Evolutionary conservation across 306 rosid genomes (phyloP), one percentile per base, ranked within the genome.

Genomic region (Albizia julibrissin): DNA sequence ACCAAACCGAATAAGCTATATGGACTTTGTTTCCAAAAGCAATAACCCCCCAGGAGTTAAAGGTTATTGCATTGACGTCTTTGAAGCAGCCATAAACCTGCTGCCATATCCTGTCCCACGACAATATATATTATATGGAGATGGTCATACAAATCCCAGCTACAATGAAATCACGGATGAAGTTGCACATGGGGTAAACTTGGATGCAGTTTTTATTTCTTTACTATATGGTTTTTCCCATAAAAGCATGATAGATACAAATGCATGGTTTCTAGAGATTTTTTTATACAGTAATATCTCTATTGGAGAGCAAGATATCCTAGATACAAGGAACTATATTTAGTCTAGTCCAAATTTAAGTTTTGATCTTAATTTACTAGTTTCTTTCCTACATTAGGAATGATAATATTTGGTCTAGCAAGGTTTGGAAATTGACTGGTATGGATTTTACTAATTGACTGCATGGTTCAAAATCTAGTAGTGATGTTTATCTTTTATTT

Each of bases 71-170:
- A 89, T 92, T 72, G 98, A 92, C 85, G 85, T 94, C 83, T 92
- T 94, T 80, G 97, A 94, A 88, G 89, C 97, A 79, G 97, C 98
- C 77, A 14, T 94, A 76, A 89, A 83, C 44, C 86, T 94, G 87
- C 85, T 94, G 86, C 89, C 96, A 73, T 92, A 92, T 88, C 86
- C 96, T n/a, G 97, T 94, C 69, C 94, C 94, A 6, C 86, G 19
- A 43, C 75, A 81, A 56, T 94, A 90, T 75, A 82, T 92, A 68
- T 76, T 94, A 74, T 87, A 59, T 74, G 98, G 98, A 83, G 47
- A 84, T 79, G 98, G 94, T 26, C 84, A 84, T 56, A 92, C 89
- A 74, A 88, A 87, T 82, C 98, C 96, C 5, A 79, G 24, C 59
- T 94, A 84, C 83, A 34, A 19, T 14, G 69, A 69, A 10, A 90